A percentile compares a stretch with the other conserved stretches of the same genome.
Evolutionary conservation across 23 red algal species (phyloP).

Genomic region (Pyropia haitanensis): DNA sequence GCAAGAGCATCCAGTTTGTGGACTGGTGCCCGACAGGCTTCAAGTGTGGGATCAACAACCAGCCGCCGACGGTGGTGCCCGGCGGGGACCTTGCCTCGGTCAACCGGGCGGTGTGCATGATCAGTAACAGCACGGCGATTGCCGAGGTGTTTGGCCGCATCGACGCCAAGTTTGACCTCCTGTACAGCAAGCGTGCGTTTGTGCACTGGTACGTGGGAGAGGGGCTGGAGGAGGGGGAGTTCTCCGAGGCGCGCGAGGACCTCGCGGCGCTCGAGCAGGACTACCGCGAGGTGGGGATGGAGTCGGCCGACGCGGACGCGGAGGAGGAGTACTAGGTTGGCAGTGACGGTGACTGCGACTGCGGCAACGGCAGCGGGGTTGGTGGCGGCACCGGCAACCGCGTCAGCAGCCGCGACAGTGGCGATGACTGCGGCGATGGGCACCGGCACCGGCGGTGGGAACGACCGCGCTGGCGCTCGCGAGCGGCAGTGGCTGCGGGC

Average conservation of each 20-base stretch:
- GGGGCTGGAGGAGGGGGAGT: slow-evolving; percentile 99
- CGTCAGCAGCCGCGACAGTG: too few relatives aligned
- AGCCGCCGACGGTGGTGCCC: slow-evolving; percentile 77
- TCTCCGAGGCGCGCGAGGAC: slow-evolving; percentile 94
- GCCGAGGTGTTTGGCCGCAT: slow-evolving; percentile 94
- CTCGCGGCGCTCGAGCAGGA: slow-evolving; percentile 89
- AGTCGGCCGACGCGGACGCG: slow-evolving; percentile 69
- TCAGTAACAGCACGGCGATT: slow-evolving; percentile 96
- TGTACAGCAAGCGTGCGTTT: slow-evolving; percentile 92
- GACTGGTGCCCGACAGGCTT: slow-evolving; percentile 99
- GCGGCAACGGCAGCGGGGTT: too few relatives aligned
- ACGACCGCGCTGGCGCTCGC: too few relatives aligned
- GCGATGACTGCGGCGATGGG: too few relatives aligned
- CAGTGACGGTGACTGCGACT: too few relatives aligned
- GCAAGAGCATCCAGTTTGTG: slow-evolving; percentile 93
- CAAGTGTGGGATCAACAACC: slow-evolving; percentile 94
- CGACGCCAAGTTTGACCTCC: slow-evolving; percentile 98
- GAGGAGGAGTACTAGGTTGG: slow-evolving; percentile 20
- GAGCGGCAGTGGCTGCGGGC: too few relatives aligned
- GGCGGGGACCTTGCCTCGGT: slow-evolving; percentile 75
- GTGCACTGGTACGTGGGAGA: slow-evolving; percentile 99
- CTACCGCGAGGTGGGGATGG: slow-evolving; percentile 87
- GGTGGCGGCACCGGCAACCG: too few relatives aligned
- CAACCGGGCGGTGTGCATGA: slow-evolving; percentile 85
- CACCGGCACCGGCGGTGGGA: too few relatives aligned